Evolutionary conservation across 2,329 filamentous ascomycete genomes (phyloP).

Genomic region (Hawksworthiomyces lignivorus): DNA sequence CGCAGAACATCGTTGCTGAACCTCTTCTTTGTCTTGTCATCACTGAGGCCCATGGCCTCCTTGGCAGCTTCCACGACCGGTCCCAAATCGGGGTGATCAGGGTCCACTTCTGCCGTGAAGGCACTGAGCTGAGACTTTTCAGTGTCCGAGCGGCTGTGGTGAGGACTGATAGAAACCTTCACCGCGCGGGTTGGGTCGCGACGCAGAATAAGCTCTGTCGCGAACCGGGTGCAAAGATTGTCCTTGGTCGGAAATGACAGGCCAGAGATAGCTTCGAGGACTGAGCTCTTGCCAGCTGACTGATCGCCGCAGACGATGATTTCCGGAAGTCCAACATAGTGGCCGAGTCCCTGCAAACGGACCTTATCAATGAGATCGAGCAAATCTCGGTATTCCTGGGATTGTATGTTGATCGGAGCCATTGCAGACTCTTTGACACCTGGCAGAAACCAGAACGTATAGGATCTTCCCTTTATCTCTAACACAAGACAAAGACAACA

Average conservation of each 20-base stretch:
- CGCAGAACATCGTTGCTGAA: slow-evolving; percentile 42
- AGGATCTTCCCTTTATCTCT: no score
- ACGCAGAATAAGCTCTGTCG: slow-evolving; percentile 53
- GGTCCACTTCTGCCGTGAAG: slow-evolving; percentile 20
- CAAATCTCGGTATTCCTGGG: slow-evolving; percentile 27
- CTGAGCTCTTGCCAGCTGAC: slow-evolving; percentile 56
- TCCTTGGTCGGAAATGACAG: slow-evolving; percentile 52
- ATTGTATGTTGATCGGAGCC: slow-evolving; percentile 15
- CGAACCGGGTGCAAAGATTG: slow-evolving; percentile 54
- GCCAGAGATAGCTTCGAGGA: slow-evolving; percentile 56
- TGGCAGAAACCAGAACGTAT: no score
- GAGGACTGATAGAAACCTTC: slow-evolving; percentile 29
- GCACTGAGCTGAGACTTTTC: slow-evolving; percentile 19
- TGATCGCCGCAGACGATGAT: slow-evolving; percentile 55
- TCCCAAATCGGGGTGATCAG: slow-evolving; percentile 21
- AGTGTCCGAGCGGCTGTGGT: slow-evolving; percentile 18
- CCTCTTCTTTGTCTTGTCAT: slow-evolving; percentile 15
- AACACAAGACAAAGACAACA: no score
- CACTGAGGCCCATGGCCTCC: slow-evolving; percentile 40
- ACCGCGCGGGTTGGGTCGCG: slow-evolving; percentile 27
- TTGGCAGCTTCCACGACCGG: slow-evolving; percentile 32
- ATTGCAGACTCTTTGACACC: no score
- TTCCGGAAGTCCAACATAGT: slow-evolving; percentile 34
- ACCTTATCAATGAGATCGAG: slow-evolving; percentile 33
- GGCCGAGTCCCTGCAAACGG: slow-evolving; percentile 27